Percentiles rank a stretch among this genome's conserved stretches.
Evolutionary conservation across 169 alveolate species (phyloP).

Genomic region (Eimeria sp.): DNA sequence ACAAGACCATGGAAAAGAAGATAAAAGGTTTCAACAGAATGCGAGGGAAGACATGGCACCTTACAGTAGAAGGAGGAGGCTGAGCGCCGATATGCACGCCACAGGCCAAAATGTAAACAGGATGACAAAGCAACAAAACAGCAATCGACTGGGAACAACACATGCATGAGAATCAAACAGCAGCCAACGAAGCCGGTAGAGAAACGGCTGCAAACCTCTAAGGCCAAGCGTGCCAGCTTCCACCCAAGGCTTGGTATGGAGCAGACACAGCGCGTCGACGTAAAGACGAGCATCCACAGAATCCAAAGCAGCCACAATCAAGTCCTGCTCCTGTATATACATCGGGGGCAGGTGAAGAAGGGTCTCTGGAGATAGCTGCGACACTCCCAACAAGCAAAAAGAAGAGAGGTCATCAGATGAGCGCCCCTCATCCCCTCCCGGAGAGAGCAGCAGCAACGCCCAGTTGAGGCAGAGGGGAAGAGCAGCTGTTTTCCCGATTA

Average conservation of each 20-base stretch:
- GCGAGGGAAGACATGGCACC: background rate
- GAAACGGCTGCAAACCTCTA: conserved; percentile 93
- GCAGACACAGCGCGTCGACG: conserved; percentile 98
- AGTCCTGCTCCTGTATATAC: conserved; percentile 64
- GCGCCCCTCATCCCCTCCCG: background rate
- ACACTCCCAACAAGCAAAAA: background rate
- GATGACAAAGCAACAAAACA: background rate
- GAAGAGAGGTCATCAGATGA: background rate
- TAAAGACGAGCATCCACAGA: conserved; percentile 96
- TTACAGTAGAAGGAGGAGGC: background rate
- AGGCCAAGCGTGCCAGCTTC: conserved; percentile 99
- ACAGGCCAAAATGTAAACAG: background rate
- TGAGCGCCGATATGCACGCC: background rate
- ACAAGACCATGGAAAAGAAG: background rate
- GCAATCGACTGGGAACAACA: background rate
- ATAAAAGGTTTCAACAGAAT: background rate
- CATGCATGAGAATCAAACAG: background rate
- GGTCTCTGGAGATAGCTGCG: conserved; percentile 48
- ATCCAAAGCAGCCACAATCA: conserved; percentile 75
- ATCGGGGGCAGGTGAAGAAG: conserved; percentile 32
- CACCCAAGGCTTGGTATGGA: conserved; percentile 98
- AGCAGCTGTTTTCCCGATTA: background rate
- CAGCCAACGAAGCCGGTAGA: background rate
- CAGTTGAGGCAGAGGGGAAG: background rate
- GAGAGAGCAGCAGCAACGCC: background rate